Evolutionary conservation across 495 filamentous ascomycete genomes (phyloP), one percentile per base, ranked within the genome.

Genomic region (Talaromyces borbonicus): DNA sequence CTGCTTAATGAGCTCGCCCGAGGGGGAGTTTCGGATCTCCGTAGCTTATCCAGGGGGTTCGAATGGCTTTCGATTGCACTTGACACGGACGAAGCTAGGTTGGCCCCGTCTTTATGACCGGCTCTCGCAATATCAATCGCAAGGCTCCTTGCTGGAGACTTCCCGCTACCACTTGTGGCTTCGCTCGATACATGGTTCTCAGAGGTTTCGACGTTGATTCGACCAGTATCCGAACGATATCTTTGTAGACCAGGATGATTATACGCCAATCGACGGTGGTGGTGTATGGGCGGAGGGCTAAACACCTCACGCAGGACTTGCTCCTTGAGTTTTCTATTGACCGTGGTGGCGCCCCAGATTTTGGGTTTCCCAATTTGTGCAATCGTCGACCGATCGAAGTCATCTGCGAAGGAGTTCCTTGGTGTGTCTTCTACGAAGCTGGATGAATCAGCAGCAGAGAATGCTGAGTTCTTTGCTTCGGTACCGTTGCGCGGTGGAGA

Each of bases 291-390:
- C 43, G 89, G 83, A 24, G 87, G 87, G 31, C 85, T 73, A 61
- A 98, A 98, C 0, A 94, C 92, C 58, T 97, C 92, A 46, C 89
- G 81, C 44, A 98, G 80, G 15, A 98, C 90, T 58, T 95, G 85
- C 54, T 95, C 89, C 37, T 89, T 80, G 15, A 98, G 66, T 49
- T 80, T 80, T 46, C 80, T 82, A 56, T 98, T 98, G 16, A 97
- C 85, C 15, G 80, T 90, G 2, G 92, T 98, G n/a, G 88, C 87
- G 9, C 92, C 92, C 93, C 88, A 96, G 55, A 49, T 27, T 63
- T 63, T 42, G 62, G 55, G 26, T 45, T 25, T 43, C 23, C 32
- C 32, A 11, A 52, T 16, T 42, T 44, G 25, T 15, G 42, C 24
- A 8, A 38, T 37, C 14, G 29, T 7, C n/a, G 14, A 30, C 18